Conservation (phyloP, 73 alveolate genomes). For the Effrenium voratum region DNA sequence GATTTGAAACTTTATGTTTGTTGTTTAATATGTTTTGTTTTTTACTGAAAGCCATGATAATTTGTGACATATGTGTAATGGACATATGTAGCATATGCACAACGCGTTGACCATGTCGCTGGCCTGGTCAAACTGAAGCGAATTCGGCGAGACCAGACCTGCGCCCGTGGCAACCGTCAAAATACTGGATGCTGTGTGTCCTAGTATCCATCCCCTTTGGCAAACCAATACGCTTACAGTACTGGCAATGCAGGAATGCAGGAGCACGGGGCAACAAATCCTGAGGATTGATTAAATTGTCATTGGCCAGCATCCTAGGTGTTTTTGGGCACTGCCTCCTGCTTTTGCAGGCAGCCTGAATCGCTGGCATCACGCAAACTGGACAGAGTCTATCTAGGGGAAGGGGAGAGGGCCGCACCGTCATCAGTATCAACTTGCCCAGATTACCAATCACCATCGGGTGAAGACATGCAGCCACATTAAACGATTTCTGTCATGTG, state of each 20-base stretch:
- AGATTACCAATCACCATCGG: too few species aligned
- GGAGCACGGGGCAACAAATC: neutral
- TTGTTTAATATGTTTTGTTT: neutral
- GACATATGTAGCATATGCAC: neutral
- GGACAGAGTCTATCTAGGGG: too few species aligned
- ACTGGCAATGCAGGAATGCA: neutral
- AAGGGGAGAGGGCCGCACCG: too few species aligned
- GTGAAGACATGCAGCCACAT: too few species aligned
- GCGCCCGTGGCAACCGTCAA: neutral
- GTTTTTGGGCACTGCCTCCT: neutral
- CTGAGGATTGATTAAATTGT: too few species aligned
- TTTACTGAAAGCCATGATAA: neutral
- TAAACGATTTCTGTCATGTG: too few species aligned
- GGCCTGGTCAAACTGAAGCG: conserved; percentile 13
- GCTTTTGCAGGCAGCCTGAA: too few species aligned
- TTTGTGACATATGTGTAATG: neutral
- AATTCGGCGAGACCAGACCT: conserved; percentile 44
- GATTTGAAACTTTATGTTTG: neutral
- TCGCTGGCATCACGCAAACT: too few species aligned
- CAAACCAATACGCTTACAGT: too few species aligned
- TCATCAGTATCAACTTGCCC: too few species aligned
- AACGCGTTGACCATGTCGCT: neutral
- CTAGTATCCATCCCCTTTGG: too few species aligned
- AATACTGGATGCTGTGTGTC: neutral
- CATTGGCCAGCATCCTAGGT: neutral